Evolutionary conservation across 2,329 filamentous ascomycete species (phyloP).

Genomic region (Berkeleyomyces rouxiae): DNA sequence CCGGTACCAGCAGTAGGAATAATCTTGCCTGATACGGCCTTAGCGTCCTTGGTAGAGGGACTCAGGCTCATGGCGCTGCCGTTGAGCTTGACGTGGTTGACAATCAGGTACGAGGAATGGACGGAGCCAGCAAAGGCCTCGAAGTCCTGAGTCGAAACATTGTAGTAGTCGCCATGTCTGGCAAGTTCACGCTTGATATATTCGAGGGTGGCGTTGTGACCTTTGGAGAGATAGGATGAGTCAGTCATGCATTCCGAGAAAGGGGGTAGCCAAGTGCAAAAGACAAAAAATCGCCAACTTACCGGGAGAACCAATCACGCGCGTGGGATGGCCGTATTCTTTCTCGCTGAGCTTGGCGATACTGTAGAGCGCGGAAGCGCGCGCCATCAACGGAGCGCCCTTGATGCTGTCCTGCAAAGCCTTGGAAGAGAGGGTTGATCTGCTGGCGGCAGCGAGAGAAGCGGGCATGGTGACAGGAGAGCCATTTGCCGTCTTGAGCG

Average conservation of each 20-base stretch:
- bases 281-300: slow-evolving; percentile 15
- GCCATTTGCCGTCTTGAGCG: neutral
- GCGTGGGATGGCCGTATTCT: slow-evolving; percentile 51
- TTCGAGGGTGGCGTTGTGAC: slow-evolving; percentile 45
- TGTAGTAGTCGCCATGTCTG: slow-evolving; percentile 43
- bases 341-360: slow-evolving; percentile 41
- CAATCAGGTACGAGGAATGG: slow-evolving; percentile 40
- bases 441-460: slow-evolving; percentile 15
- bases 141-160: slow-evolving; percentile 45
- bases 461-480: neutral
- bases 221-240: slow-evolving; percentile 21
- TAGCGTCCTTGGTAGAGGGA: slow-evolving; percentile 42
- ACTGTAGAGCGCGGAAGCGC: slow-evolving; percentile 44
- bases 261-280: neutral
- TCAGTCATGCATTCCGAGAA: neutral
- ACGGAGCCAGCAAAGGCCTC: slow-evolving; percentile 44
- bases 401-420: slow-evolving; percentile 40
- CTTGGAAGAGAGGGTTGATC: slow-evolving; percentile 34
- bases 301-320: slow-evolving; percentile 53
- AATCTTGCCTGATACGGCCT: slow-evolving; percentile 42
- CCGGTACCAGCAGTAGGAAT: slow-evolving; percentile 46
- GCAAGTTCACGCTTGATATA: slow-evolving; percentile 43
- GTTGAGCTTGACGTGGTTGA: slow-evolving; percentile 32
- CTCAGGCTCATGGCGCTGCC: slow-evolving; percentile 47
- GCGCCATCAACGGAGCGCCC: slow-evolving; percentile 36